Conservation (phyloP, 495 filamentous ascomycete species). For the Penicillium cinerascens region DNA sequence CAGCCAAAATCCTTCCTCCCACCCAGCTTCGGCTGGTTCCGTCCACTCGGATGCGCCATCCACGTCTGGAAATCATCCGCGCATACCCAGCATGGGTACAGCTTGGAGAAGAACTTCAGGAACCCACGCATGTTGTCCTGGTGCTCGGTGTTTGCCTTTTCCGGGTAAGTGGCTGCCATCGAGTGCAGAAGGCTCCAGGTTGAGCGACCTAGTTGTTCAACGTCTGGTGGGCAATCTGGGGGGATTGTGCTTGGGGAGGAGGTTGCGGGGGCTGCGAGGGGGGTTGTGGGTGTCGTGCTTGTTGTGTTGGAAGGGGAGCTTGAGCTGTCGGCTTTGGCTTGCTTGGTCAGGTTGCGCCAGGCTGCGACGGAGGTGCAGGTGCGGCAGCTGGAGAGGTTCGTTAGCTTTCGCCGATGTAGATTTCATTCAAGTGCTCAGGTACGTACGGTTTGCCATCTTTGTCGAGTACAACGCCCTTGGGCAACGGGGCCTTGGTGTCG, state of each 20-base stretch:
- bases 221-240: slow-evolving; percentile 53
- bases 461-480: slow-evolving; percentile 81
- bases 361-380: slow-evolving; percentile 73
- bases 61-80: slow-evolving; percentile 86
- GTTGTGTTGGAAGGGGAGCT: slow-evolving; percentile 9
- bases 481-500: slow-evolving; percentile 42
- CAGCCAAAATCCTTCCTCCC: slow-evolving; percentile 72
- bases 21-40: slow-evolving; percentile 63
- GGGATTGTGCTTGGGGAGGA: slow-evolving; percentile 15
- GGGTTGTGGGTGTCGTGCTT: slow-evolving; percentile 7
- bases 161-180: slow-evolving; percentile 83
- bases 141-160: slow-evolving; percentile 56
- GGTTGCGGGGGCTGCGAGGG: slow-evolving; percentile 15
- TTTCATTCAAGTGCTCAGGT: background rate
- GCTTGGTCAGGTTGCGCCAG: slow-evolving; percentile 66
- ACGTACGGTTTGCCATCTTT: slow-evolving; percentile 96
- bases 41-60: slow-evolving; percentile 60
- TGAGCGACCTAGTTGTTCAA: slow-evolving; percentile 76
- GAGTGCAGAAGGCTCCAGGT: slow-evolving; percentile 94
- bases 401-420: slow-evolving; percentile 5
- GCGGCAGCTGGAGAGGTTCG: slow-evolving; percentile 66
- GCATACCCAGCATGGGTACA: slow-evolving; percentile 95
- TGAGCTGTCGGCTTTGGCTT: slow-evolving; percentile 31
- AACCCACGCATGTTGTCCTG: slow-evolving; percentile 77
- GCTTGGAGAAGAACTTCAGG: slow-evolving; percentile 68